phyloP scores from a whole-genome alignment of 176 grass and related monocot species.

The Triticum urartu region DNA sequence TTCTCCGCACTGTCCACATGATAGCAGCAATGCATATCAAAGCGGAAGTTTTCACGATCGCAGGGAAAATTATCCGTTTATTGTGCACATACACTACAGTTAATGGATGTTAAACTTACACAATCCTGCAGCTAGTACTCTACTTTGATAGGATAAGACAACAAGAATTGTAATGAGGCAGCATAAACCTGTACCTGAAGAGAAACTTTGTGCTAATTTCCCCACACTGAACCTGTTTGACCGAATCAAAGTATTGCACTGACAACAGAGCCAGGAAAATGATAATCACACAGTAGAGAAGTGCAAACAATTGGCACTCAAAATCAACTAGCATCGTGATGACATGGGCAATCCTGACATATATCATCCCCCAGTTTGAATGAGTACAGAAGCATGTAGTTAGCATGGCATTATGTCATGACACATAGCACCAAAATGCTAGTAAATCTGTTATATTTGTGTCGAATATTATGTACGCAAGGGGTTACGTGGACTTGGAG shows the following conservation, averaged over 20 bases:
- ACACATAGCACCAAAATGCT: too few relatives aligned
- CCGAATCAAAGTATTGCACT: neutral
- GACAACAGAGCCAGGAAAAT: neutral
- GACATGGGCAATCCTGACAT: neutral
- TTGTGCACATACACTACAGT: neutral
- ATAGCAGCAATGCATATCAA: neutral
- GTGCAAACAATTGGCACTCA: neutral
- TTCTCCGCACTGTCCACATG: neutral
- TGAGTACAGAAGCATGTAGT: too few relatives aligned
- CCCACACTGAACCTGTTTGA: rapidly evolving
- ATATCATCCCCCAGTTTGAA: neutral
- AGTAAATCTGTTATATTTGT: too few relatives aligned
- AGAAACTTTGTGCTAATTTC: neutral
- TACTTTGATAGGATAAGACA: neutral
- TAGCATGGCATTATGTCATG: too few relatives aligned
- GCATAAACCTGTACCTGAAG: neutral
- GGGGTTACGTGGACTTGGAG: too few relatives aligned
- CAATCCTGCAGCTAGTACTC: neutral
- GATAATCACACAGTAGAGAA: neutral
- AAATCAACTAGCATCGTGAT: neutral
- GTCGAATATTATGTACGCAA: too few relatives aligned
- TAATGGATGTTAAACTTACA: neutral
- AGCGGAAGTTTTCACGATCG: neutral
- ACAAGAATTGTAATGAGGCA: neutral
- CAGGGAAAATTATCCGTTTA: neutral